Evolutionary conservation across 257 asterid genomes (phyloP).

Genomic region (Forsythia suspensa): DNA sequence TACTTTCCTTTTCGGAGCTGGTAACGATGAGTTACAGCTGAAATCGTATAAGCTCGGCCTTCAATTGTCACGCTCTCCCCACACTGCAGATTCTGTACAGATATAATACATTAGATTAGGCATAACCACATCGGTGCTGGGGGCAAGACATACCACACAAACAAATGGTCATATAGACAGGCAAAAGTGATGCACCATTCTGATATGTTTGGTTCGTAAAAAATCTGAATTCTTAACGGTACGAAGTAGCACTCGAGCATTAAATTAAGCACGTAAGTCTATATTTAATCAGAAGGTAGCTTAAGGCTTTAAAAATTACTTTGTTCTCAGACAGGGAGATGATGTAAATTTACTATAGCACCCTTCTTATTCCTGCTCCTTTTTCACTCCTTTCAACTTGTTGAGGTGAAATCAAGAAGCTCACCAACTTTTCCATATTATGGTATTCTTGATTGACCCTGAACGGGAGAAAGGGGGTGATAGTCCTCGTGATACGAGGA

Average conservation of each 20-base stretch:
- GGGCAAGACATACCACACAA: neutral
- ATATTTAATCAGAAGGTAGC: neutral
- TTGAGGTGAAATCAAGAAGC: neutral
- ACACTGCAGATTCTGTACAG: slow-evolving; percentile 75
- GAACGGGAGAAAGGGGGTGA: too few relatives aligned
- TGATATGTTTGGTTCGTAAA: neutral
- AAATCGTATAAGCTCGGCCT: slow-evolving; percentile 77
- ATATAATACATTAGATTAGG: neutral
- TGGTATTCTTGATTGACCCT: too few relatives aligned
- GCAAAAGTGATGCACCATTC: neutral
- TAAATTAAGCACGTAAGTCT: neutral
- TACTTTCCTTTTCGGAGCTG: slow-evolving; percentile 94
- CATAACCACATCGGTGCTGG: too few relatives aligned
- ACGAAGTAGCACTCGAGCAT: slow-evolving; percentile 7
- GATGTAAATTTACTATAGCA: too few relatives aligned
- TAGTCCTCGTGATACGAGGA: too few relatives aligned
- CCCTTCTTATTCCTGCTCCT: too few relatives aligned
- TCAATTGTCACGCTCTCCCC: slow-evolving; percentile 89
- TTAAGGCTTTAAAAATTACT: too few relatives aligned
- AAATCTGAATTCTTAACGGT: neutral
- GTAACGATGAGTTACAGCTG: slow-evolving; percentile 88
- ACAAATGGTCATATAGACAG: too few relatives aligned
- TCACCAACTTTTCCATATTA: neutral
- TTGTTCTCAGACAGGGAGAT: too few relatives aligned
- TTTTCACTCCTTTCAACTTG: neutral